Evolutionary conservation across 2,329 filamentous ascomycete genomes (phyloP).

Genomic region (Xylariaceae sp.): DNA sequence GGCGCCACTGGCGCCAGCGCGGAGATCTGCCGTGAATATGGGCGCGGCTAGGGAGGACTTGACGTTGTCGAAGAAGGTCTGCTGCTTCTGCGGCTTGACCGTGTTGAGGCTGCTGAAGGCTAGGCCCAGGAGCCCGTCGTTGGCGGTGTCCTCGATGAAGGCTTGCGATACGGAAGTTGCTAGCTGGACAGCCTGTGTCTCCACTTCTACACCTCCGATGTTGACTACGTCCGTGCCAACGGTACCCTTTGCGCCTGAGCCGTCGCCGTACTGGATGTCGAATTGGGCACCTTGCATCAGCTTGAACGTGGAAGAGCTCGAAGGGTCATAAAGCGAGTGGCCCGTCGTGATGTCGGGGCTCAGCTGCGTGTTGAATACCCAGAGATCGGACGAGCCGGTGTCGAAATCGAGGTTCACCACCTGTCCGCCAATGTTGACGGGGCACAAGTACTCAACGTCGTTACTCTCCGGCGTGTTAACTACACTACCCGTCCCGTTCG

Average conservation of each 20-base stretch:
- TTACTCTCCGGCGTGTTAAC: conserved; percentile 28
- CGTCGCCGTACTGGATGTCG: conserved; percentile 34
- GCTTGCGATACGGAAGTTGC: conserved; percentile 30
- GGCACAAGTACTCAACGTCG: conserved; percentile 34
- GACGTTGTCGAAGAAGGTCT: conserved; percentile 37
- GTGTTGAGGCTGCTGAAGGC: conserved; percentile 35
- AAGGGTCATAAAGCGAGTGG: conserved; percentile 31
- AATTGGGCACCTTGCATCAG: conserved; percentile 32
- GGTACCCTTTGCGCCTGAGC: conserved; percentile 33
- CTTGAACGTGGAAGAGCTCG: conserved; percentile 28
- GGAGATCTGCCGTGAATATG: conserved; percentile 36
- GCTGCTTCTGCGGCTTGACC: conserved; percentile 29
- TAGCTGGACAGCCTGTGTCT: conserved; percentile 32
- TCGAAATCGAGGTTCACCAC: conserved; percentile 35
- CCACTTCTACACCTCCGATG: conserved; percentile 32
- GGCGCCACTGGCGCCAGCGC: conserved; percentile 32
- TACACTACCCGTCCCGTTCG: conserved; percentile 28
- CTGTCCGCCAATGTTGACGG: conserved; percentile 34
- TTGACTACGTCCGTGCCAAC: conserved; percentile 37
- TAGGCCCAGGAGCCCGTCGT: conserved; percentile 35
- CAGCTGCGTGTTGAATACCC: conserved; percentile 37
- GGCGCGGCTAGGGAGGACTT: conserved; percentile 30
- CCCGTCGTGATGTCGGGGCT: conserved; percentile 26
- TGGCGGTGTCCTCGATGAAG: conserved; percentile 33
- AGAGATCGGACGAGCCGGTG: conserved; percentile 36